A percentile compares a stretch with the other conserved stretches of the same genome.
phyloP scores from a whole-genome alignment of 352 stramenopile species.

The Albugo laibachii region DNA sequence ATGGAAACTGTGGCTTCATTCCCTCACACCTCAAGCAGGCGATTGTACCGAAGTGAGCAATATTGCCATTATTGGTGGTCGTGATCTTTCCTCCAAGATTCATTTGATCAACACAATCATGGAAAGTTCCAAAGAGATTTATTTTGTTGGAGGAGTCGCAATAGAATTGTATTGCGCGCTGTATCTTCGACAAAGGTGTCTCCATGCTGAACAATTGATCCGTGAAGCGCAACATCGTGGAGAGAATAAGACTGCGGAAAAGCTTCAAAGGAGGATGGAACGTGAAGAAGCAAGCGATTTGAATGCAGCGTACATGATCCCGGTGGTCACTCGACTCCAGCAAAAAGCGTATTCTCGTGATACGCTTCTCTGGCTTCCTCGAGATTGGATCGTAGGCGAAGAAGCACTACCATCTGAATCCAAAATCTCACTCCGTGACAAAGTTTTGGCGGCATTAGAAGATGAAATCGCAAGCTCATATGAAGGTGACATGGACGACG shows the following conservation, averaged over 20 bases:
- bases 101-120: slow-evolving; percentile 43
- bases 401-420: slow-evolving; percentile 22
- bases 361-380: slow-evolving; percentile 28
- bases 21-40: no score
- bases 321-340: slow-evolving; percentile 27
- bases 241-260: background rate
- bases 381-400: slow-evolving; percentile 41
- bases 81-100: slow-evolving; percentile 26
- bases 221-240: background rate
- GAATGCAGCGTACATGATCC: slow-evolving; percentile 1
- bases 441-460: slow-evolving; percentile 1
- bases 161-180: slow-evolving; percentile 27
- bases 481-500: slow-evolving; percentile 16
- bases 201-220: background rate
- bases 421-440: background rate
- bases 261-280: background rate
- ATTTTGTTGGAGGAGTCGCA: slow-evolving; percentile 43
- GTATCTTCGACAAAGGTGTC: slow-evolving; percentile 11
- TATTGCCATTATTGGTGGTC: slow-evolving; percentile 32
- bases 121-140: slow-evolving; percentile 30
- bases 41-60: background rate
- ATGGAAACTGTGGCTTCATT: no score
- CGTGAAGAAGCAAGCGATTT: background rate
- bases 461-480: slow-evolving; percentile 20
- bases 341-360: slow-evolving; percentile 42